phyloP scores from a whole-genome alignment of 106 monocot genomes.

The Allium sativum region DNA sequence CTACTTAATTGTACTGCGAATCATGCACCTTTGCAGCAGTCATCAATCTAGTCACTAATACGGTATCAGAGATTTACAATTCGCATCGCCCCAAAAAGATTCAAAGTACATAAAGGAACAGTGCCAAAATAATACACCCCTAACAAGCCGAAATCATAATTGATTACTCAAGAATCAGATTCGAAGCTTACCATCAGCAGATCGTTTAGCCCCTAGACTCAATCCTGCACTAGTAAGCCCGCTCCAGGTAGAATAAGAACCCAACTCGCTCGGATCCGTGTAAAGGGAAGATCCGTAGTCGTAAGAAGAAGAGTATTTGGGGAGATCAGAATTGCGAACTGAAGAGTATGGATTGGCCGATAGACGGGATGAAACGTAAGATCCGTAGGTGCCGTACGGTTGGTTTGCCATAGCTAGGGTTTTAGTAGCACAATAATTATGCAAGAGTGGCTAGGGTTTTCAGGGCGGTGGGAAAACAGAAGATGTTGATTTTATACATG shows the following conservation, averaged over 20 bases:
- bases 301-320: slow-evolving; percentile 3
- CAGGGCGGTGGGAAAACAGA: too few species aligned
- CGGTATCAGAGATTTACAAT: neutral
- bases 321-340: slow-evolving; percentile 4
- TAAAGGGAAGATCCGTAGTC: slow-evolving; percentile 8
- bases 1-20: neutral
- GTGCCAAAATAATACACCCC: too few species aligned
- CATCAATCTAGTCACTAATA: neutral
- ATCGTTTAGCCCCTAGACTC: slow-evolving; percentile 9
- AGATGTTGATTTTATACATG: too few species aligned
- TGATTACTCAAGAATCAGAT: neutral
- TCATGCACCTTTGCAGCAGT: neutral
- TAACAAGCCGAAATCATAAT: neutral
- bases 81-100: neutral
- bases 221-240: slow-evolving; percentile 1
- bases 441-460: too few species aligned
- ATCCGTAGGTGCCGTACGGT: slow-evolving; percentile 13
- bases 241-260: slow-evolving; percentile 3
- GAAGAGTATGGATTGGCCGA: slow-evolving; percentile 11
- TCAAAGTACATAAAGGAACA: neutral
- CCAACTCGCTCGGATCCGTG: neutral
- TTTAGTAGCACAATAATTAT: neutral
- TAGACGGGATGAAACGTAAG: slow-evolving; percentile 1
- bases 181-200: slow-evolving; percentile 15
- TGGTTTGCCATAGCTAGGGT: slow-evolving; percentile 18